These are phyloP conservation scores for Hanseniaspora jakobsenii DNA, from an alignment of 805 yeast species.

Conservation along the genomic window DNA sequence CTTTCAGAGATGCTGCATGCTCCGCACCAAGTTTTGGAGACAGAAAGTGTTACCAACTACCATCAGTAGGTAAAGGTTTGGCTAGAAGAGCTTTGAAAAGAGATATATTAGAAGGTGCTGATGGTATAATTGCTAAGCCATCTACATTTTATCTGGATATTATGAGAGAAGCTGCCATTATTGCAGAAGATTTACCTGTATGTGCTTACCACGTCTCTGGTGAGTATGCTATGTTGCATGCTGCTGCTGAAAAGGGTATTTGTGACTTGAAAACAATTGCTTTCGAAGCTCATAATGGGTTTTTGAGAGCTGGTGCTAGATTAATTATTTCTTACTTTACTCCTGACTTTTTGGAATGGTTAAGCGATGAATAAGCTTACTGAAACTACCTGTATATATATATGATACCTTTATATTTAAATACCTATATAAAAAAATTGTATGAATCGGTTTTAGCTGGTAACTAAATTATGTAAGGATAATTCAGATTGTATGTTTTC, in stretches of 20 bases:
- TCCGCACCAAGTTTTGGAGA: constrained; percentile 83
- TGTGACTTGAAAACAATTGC: constrained; percentile 68
- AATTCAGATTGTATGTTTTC: no score
- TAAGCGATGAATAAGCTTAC: constrained; percentile 33
- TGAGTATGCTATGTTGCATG: constrained; percentile 94
- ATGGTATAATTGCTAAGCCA: constrained; percentile 90
- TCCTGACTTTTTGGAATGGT: constrained; percentile 93
- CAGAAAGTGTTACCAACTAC: constrained; percentile 84
- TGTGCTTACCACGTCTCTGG: constrained; percentile 96
- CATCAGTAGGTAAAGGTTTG: constrained; percentile 82
- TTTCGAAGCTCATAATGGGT: constrained; percentile 82
- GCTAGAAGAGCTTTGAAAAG: constrained; percentile 84
- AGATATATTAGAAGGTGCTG: constrained; percentile 87
- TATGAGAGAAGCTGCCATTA: constrained; percentile 72
- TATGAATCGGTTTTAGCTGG: no score
- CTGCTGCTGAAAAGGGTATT: constrained; percentile 92
- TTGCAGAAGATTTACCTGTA: constrained; percentile 74
- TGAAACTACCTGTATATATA: no score
- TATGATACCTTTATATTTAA: no score
- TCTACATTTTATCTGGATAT: constrained; percentile 90
- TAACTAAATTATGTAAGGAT: no score
- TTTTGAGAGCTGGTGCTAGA: constrained; percentile 91
- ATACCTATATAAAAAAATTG: no score
- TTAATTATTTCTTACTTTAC: constrained; percentile 84
- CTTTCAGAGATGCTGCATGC: constrained; percentile 96